These are phyloP conservation scores for Theileria orientalis DNA, from an alignment of 169 alveolate species.

Conservation along the genomic window DNA sequence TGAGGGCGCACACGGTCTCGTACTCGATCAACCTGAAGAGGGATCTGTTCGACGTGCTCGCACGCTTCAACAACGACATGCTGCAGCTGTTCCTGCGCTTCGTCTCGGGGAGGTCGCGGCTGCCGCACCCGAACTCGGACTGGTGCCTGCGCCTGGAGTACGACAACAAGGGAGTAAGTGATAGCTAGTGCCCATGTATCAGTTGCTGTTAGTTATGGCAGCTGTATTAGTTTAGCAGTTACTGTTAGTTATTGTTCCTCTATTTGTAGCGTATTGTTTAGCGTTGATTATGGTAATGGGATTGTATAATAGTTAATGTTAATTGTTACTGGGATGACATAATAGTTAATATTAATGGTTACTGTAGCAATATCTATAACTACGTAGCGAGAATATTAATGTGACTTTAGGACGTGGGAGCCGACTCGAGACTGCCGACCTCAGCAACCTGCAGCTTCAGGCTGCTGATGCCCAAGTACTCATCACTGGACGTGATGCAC, in stretches of 20 bases:
- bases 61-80: conserved; percentile 81
- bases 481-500: conserved; percentile 77
- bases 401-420: conserved; percentile 14
- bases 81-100: conserved; percentile 85
- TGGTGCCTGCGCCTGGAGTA: conserved; percentile 86
- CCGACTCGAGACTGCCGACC: conserved; percentile 86
- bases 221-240: neutral
- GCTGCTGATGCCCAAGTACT: conserved; percentile 83
- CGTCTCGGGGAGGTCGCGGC: conserved; percentile 88
- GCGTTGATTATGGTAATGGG: neutral
- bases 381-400: too few species aligned
- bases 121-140: conserved; percentile 83
- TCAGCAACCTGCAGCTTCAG: conserved; percentile 90
- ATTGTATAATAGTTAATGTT: too few species aligned
- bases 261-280: neutral
- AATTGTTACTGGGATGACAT: too few species aligned
- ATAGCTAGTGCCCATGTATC: too few species aligned
- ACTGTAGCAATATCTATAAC: too few species aligned
- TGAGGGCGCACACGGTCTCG: conserved; percentile 84
- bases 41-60: conserved; percentile 82
- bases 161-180: conserved; percentile 53
- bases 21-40: conserved; percentile 76
- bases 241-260: neutral
- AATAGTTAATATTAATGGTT: too few species aligned
- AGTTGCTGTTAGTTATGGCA: neutral